Conservation (phyloP, 139 green algal genomes). For the Closterium sp. region DNA sequence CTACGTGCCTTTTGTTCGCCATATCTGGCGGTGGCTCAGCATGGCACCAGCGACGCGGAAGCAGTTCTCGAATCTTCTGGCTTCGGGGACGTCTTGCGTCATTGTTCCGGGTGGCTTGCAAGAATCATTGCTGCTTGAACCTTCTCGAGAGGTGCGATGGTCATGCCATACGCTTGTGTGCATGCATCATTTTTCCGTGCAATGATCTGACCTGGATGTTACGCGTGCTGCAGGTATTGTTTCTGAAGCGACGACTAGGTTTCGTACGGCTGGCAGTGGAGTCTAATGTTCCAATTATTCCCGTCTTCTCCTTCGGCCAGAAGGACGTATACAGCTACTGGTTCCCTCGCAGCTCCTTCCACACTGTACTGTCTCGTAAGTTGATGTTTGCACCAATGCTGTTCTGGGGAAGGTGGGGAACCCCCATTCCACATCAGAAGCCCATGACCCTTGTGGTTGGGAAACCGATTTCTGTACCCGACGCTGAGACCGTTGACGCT, state of each 20-base stretch:
- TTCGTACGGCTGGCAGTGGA: conserved; percentile 80
- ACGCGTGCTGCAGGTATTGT: conserved; percentile 49
- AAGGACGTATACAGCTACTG: conserved; percentile 60
- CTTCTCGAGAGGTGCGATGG: background rate
- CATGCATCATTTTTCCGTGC: background rate
- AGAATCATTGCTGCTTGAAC: background rate
- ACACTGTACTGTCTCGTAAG: conserved; percentile 12
- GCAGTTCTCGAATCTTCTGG: background rate
- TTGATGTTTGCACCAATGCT: conserved; percentile 36
- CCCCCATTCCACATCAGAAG: conserved; percentile 9
- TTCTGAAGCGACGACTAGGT: conserved; percentile 65
- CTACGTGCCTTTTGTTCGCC: background rate
- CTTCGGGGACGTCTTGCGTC: background rate
- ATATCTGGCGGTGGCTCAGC: background rate
- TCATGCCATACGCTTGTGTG: background rate
- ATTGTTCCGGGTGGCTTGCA: background rate
- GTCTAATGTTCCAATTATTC: conserved; percentile 67
- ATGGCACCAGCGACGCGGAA: background rate
- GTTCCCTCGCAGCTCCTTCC: conserved; percentile 25
- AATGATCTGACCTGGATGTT: conserved; percentile 12
- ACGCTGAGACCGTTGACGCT: background rate
- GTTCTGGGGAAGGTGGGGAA: conserved; percentile 43
- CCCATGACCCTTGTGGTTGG: conserved; percentile 36
- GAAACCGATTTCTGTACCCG: conserved; percentile 15
- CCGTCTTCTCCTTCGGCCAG: conserved; percentile 84